Conservation (phyloP, 2,329 filamentous ascomycete genomes). For the Berkeleyomyces basicola region DNA sequence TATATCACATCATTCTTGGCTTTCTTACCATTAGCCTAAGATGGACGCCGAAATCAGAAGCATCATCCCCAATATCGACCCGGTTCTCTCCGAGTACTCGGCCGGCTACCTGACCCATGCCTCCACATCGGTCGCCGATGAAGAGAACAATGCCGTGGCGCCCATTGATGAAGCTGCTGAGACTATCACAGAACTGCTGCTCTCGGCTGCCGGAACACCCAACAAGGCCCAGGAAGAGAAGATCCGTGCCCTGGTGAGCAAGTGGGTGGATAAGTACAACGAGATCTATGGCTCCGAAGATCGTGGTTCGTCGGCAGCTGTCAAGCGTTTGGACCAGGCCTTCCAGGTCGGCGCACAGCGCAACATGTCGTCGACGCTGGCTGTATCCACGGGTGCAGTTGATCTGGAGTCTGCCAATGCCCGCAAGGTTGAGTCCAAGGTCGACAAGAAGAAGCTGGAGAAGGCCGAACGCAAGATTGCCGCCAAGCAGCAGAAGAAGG, state of each 20-base stretch:
- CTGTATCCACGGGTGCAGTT: slow-evolving; percentile 65
- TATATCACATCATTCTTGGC: background rate
- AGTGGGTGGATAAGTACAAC: slow-evolving; percentile 73
- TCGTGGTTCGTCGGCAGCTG: slow-evolving; percentile 51
- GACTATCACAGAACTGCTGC: slow-evolving; percentile 69
- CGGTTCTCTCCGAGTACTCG: slow-evolving; percentile 78
- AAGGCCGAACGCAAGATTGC: slow-evolving; percentile 97
- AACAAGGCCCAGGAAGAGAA: slow-evolving; percentile 55
- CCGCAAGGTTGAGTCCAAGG: slow-evolving; percentile 90
- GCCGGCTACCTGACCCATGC: slow-evolving; percentile 91
- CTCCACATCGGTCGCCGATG: slow-evolving; percentile 66
- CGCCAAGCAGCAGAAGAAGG: slow-evolving; percentile 96
- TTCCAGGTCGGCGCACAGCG: slow-evolving; percentile 87
- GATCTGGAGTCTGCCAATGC: slow-evolving; percentile 87
- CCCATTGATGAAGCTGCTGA: slow-evolving; percentile 73
- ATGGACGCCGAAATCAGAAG: slow-evolving; percentile 85
- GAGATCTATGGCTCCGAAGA: slow-evolving; percentile 55
- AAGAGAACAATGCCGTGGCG: slow-evolving; percentile 50
- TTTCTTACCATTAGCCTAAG: background rate
- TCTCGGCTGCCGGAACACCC: slow-evolving; percentile 82
- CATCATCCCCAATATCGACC: slow-evolving; percentile 74
- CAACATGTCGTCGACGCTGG: slow-evolving; percentile 91
- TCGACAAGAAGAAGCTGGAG: slow-evolving; percentile 96
- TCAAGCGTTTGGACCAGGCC: slow-evolving; percentile 79
- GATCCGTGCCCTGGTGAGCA: slow-evolving; percentile 70